Evolutionary conservation across 768 basidiomycete genomes (phyloP).

Genomic region (Holtermanniella nyarrowii): DNA sequence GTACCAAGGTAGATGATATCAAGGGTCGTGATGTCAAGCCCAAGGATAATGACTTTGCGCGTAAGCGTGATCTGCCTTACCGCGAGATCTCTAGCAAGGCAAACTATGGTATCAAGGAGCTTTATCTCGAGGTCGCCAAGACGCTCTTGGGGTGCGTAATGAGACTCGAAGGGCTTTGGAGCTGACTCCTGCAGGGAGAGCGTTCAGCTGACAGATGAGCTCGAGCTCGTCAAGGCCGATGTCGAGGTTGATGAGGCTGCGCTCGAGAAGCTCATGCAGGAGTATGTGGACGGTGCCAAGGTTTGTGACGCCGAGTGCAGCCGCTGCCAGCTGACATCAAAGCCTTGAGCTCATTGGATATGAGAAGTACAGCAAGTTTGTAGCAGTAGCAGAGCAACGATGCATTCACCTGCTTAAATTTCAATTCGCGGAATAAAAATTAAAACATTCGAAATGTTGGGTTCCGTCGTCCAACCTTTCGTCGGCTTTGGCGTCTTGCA

Average conservation of each 20-base stretch:
- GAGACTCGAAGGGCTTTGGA: neutral
- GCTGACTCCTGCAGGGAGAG: slow-evolving; percentile 5
- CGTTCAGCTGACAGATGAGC: slow-evolving; percentile 13
- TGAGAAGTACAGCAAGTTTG: no score
- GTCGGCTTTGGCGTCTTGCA: no score
- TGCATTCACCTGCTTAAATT: no score
- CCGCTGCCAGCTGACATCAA: no score
- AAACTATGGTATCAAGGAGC: slow-evolving; percentile 18
- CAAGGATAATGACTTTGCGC: slow-evolving; percentile 16
- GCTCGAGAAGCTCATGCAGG: slow-evolving; percentile 14
- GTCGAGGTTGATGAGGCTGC: slow-evolving; percentile 10
- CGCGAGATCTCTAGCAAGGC: slow-evolving; percentile 18
- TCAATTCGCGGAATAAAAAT: no score
- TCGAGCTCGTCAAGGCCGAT: slow-evolving; percentile 10
- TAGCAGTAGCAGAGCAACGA: no score
- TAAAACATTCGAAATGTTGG: neutral
- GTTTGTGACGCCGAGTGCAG: no score
- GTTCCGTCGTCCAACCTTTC: no score
- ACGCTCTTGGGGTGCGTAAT: slow-evolving; percentile 12
- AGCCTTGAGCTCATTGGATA: no score
- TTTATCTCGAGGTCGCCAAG: slow-evolving; percentile 11
- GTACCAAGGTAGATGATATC: slow-evolving; percentile 21
- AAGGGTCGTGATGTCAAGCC: slow-evolving; percentile 18
- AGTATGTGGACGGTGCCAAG: slow-evolving; percentile 11
- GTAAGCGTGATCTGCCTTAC: slow-evolving; percentile 15